Percentiles rank a stretch among this genome's conserved stretches.
Evolutionary conservation across 2,329 filamentous ascomycete genomes (phyloP).

Genomic region (Microascus cirrosus): DNA sequence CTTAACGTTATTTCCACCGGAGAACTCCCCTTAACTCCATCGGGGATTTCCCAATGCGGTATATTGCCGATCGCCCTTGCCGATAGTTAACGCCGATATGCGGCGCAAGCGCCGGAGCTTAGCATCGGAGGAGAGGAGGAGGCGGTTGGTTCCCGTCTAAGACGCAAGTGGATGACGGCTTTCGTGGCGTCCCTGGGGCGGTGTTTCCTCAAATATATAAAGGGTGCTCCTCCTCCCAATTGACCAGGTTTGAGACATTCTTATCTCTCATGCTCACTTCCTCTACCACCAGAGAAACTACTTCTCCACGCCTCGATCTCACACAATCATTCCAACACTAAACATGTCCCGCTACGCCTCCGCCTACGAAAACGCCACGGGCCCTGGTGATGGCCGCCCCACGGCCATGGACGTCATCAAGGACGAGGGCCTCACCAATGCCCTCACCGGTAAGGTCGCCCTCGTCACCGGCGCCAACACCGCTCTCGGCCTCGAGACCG

Average conservation of each 20-base stretch:
- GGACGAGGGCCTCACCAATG: constrained; percentile 20
- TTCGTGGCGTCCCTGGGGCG: too few species aligned
- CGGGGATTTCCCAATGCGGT: background rate
- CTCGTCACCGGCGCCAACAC: constrained; percentile 30
- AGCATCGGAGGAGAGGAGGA: too few species aligned
- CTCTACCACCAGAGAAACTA: background rate
- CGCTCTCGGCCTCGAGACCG: constrained; percentile 32
- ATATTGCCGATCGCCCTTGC: too few species aligned
- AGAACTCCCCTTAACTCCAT: background rate
- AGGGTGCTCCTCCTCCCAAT: too few species aligned
- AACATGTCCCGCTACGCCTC: constrained; percentile 8
- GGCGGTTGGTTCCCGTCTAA: too few species aligned
- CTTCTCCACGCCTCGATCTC: background rate
- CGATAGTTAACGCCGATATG: too few species aligned
- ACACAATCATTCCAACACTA: background rate
- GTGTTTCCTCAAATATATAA: too few species aligned
- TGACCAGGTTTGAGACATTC: too few species aligned
- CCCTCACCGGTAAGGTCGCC: constrained; percentile 19
- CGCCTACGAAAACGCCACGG: constrained; percentile 22
- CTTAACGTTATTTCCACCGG: background rate
- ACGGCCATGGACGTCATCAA: constrained; percentile 26
- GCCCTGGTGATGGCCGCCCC: constrained; percentile 25
- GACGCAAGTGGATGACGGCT: too few species aligned
- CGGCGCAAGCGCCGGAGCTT: too few species aligned
- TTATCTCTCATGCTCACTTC: background rate